These are phyloP conservation scores for Chaetomiaceae sp. DNA, from an alignment of 2,329 filamentous ascomycete species.

Conservation along the genomic window DNA sequence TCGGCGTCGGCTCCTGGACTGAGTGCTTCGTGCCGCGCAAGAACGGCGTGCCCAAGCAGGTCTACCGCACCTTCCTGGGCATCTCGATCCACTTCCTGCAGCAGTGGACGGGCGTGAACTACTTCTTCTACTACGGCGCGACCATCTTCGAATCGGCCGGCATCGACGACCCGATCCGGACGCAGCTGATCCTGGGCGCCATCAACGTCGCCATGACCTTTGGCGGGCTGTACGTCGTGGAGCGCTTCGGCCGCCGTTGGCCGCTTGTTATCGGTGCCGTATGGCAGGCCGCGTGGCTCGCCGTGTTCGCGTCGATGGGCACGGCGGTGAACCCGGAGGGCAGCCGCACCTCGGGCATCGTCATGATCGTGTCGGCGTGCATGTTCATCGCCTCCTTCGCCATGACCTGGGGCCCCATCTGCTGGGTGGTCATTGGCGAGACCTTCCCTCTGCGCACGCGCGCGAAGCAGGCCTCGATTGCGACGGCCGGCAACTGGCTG, in stretches of 20 bases:
- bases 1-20: constrained; percentile 47
- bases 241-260: constrained; percentile 62
- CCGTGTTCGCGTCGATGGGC: constrained; percentile 59
- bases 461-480: constrained; percentile 50
- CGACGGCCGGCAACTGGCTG: constrained; percentile 50
- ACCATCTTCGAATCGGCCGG: constrained; percentile 64
- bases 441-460: constrained; percentile 56
- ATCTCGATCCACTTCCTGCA: constrained; percentile 61
- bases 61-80: constrained; percentile 61
- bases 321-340: constrained; percentile 37
- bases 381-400: constrained; percentile 73
- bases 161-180: constrained; percentile 60
- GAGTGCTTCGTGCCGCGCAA: constrained; percentile 56
- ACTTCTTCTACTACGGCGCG: constrained; percentile 62
- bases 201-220: constrained; percentile 67
- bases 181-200: constrained; percentile 61
- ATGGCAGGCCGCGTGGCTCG: constrained; percentile 63
- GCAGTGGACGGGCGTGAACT: constrained; percentile 61
- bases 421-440: constrained; percentile 65
- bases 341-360: constrained; percentile 50
- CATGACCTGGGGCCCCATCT: constrained; percentile 62
- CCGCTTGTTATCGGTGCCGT: constrained; percentile 61
- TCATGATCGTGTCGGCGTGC: constrained; percentile 68
- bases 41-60: constrained; percentile 40
- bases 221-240: constrained; percentile 62